A percentile compares a stretch with the other conserved stretches of the same genome.
These are phyloP conservation scores for Candida ficus DNA, from an alignment of 805 yeast species.

Conservation along the genomic window DNA sequence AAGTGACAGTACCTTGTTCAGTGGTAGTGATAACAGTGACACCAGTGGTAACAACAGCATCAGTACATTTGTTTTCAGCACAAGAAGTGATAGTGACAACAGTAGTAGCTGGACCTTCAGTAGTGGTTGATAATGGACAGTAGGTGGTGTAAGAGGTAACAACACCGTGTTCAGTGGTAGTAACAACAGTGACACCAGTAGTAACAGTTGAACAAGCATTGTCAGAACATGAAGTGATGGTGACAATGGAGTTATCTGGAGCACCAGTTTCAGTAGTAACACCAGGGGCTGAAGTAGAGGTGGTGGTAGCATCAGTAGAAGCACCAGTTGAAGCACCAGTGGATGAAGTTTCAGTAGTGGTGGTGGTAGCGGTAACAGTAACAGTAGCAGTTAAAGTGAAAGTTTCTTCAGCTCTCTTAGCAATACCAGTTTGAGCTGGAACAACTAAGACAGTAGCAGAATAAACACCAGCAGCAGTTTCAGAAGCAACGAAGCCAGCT, in stretches of 20 bases:
- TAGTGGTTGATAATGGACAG: not conserved
- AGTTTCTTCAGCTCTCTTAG: not conserved
- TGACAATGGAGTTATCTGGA: too few relatives aligned
- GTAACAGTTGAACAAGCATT: not conserved
- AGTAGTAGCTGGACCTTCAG: not conserved
- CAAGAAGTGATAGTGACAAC: not conserved
- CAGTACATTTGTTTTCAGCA: not conserved
- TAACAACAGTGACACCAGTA: constrained; percentile 1
- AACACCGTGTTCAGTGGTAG: not conserved
- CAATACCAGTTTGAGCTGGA: too few relatives aligned
- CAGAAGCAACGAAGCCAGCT: too few relatives aligned
- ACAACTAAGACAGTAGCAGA: too few relatives aligned
- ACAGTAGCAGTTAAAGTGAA: not conserved
- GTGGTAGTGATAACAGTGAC: not conserved
- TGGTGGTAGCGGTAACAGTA: too few relatives aligned
- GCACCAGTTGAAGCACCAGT: too few relatives aligned
- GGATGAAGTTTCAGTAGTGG: too few relatives aligned
- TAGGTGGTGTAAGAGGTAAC: not conserved
- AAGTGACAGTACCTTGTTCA: not conserved
- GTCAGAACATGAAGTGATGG: not conserved
- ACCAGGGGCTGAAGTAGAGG: too few relatives aligned
- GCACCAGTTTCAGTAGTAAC: too few relatives aligned
- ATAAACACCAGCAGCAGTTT: too few relatives aligned
- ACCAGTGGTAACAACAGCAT: not conserved
- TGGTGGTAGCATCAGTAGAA: too few relatives aligned